Percentiles rank a stretch among this genome's conserved stretches.
Evolutionary conservation across 1,284 basidiomycete genomes (phyloP).

Genomic region (Crepidotus sp.): DNA sequence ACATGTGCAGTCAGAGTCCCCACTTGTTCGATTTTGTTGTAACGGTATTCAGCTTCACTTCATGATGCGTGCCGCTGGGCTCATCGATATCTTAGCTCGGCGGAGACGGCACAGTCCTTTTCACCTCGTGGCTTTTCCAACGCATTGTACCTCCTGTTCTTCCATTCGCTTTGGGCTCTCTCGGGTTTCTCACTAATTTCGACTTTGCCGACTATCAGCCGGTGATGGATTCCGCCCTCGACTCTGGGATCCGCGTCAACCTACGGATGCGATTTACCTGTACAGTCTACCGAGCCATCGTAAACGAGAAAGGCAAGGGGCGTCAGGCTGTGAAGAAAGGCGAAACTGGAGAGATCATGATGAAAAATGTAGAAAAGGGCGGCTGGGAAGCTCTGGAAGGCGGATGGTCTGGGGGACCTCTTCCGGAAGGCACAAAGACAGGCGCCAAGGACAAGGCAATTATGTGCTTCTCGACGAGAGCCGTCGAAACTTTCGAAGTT

Average conservation of each 20-base stretch:
- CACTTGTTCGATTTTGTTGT: constrained; percentile 98
- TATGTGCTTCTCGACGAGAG: constrained; percentile 93
- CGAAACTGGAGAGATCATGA: constrained; percentile 89
- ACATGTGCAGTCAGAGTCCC: constrained; percentile 88
- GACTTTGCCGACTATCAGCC: constrained; percentile 84
- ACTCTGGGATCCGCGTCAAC: constrained; percentile 94
- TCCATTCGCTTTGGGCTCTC: constrained; percentile 95
- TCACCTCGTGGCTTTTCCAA: constrained; percentile 99
- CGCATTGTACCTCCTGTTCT: constrained; percentile 96
- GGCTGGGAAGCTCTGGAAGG: constrained; percentile 95
- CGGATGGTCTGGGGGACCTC: constrained; percentile 39
- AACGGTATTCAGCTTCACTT: constrained; percentile 54
- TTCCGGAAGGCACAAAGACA: constrained; percentile 32
- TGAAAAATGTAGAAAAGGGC: constrained; percentile 79
- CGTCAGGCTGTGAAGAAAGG: constrained; percentile 85
- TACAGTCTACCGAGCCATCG: constrained; percentile 89
- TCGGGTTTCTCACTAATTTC: constrained; percentile 98
- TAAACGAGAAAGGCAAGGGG: constrained; percentile 56
- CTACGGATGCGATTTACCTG: constrained; percentile 99
- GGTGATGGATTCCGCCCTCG: constrained; percentile 86
- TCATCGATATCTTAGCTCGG: constrained; percentile 56
- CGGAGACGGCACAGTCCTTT: constrained; percentile 96
- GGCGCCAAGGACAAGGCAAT: constrained; percentile 85
- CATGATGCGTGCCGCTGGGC: neutral
- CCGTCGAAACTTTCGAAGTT: constrained; percentile 96